phyloP scores from a whole-genome alignment of 78 protist species.

The Dictyostelium brefeldianum region DNA sequence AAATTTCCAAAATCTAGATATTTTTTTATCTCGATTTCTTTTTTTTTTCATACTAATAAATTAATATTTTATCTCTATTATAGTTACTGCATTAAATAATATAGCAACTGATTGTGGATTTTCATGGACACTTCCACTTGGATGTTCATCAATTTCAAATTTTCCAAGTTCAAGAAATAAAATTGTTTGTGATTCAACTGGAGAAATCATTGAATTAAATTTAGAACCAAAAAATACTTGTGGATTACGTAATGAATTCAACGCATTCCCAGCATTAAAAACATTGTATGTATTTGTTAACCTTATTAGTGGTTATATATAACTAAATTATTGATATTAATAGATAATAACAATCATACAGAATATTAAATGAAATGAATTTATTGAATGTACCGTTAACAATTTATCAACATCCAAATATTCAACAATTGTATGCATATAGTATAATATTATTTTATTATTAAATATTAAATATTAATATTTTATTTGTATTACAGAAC shows the following conservation, averaged over 20 bases:
- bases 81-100: not conserved
- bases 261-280: not conserved
- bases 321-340: no score
- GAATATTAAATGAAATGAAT: not conserved
- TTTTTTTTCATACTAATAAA: not conserved
- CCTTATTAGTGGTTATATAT: no score
- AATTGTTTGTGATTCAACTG: not conserved
- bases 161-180: not conserved
- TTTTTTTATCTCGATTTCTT: no score
- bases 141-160: not conserved
- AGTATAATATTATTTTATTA: no score
- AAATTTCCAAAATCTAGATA: not conserved
- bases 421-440: not conserved
- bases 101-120: slow-evolving; percentile 14
- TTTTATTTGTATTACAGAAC: no score
- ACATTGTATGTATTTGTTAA: not conserved
- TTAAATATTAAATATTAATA: no score
- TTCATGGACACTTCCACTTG: not conserved
- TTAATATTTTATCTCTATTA: no score
- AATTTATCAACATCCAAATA: slow-evolving; percentile 15
- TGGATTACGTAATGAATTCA: not conserved
- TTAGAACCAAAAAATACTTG: not conserved
- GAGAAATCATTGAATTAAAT: not conserved
- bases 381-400: not conserved
- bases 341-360: no score